Conservation (phyloP, 192 early-diverging fungal species). For the Coemansia aciculifera region DNA sequence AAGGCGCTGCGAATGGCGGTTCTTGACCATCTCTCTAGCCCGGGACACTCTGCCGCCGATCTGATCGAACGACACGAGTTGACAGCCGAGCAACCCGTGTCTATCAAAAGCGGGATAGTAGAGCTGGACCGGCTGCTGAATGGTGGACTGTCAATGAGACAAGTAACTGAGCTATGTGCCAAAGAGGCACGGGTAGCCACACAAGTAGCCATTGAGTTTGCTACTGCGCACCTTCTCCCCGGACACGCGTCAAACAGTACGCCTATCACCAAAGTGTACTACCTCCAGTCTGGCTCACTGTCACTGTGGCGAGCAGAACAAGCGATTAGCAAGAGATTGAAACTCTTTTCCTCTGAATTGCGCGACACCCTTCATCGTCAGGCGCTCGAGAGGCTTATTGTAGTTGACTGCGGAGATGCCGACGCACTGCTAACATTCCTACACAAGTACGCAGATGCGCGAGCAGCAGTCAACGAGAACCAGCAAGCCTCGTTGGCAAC, state of each 20-base stretch:
- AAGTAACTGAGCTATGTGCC: constrained; percentile 37
- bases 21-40: constrained; percentile 33
- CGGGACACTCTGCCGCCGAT: constrained; percentile 26
- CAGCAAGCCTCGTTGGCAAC: not conserved
- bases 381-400: constrained; percentile 33
- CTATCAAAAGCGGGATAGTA: constrained; percentile 27
- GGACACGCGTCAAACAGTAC: not conserved
- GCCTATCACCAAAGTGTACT: constrained; percentile 19
- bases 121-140: constrained; percentile 30
- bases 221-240: constrained; percentile 33
- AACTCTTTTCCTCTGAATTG: not conserved
- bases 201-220: constrained; percentile 31
- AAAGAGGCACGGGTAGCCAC: constrained; percentile 22
- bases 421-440: constrained; percentile 41
- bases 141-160: constrained; percentile 26
- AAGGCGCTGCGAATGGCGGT: constrained; percentile 35
- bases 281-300: constrained; percentile 31
- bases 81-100: not conserved
- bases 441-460: constrained; percentile 29
- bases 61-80: not conserved
- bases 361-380: constrained; percentile 11
- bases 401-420: constrained; percentile 34
- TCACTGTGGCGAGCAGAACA: constrained; percentile 33
- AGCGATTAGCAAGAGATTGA: constrained; percentile 13
- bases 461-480: not conserved